Evolutionary conservation across 169 alveolate genomes (phyloP), one percentile per base, ranked within the genome.

Genomic region (Plasmodium reichenowi): DNA sequence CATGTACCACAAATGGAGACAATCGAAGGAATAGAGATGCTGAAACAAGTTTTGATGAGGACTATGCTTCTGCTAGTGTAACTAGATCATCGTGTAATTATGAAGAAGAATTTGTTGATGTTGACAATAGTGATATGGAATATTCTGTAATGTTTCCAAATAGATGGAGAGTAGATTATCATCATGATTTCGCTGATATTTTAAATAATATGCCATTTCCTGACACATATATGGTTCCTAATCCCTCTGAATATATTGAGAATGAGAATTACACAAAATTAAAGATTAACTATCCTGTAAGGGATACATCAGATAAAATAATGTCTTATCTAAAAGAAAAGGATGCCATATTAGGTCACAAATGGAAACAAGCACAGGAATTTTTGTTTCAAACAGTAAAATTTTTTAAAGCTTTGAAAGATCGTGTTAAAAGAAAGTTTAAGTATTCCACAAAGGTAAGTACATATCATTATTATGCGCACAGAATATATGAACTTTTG

Each of bases 171-270:
- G 24, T 56, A 17, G 20, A 12, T 12, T 67, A 67, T 47, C 13
- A 10, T 13, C 20, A 26, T n/a, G 38, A 54, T 3, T 48, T 4
- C 29, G 80, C 80, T 45, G 62, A 71, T 48, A 62, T 13, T 45
- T n/a, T 71, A 54, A 71, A 71, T 54, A 20, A 29, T 20, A 2
- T 71, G 38, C n/a, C 26, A 20, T 52, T 45, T 29, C 45, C 17
- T n/a, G 8, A 24, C 2, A 5, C 20, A 38, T 71, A 71, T 45
- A 71, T 71, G 80, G 13, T 71, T 24, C 80, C 80, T 17, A 15
- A 71, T 47, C 15, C 47, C 15, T 1, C 17, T 71, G 80, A 71
- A 48, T 45, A 48, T 59, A 59, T 64, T 12, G 80, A 71, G 60
- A 45, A 71, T 58, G 32, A 24, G 38, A 10, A 47, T 71, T 45